Evolutionary conservation across 192 early-diverging fungal species (phyloP).

Genomic region (Coemansia sp.): DNA sequence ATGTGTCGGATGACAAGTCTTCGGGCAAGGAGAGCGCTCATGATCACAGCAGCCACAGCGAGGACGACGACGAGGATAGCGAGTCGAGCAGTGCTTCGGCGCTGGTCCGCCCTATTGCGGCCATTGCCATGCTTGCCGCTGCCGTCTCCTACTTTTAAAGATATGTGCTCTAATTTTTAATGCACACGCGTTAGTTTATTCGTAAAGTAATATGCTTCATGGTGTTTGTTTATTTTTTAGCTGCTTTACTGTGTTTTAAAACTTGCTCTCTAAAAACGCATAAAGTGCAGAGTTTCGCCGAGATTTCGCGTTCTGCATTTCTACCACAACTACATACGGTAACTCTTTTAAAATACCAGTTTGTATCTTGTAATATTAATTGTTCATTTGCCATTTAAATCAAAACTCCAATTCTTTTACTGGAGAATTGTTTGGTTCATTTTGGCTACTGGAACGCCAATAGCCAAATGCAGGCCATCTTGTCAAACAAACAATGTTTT

Average conservation of each 20-base stretch:
- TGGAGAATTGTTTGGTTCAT: not conserved
- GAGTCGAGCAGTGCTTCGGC: slow-evolving; percentile 4
- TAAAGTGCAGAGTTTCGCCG: not conserved
- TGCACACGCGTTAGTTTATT: not conserved
- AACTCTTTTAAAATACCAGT: not conserved
- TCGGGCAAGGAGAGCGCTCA: not conserved
- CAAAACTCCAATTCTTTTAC: not conserved
- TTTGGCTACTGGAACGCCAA: not conserved
- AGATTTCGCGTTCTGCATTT: not conserved
- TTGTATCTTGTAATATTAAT: not conserved
- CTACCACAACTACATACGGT: not conserved
- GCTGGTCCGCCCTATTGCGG: not conserved
- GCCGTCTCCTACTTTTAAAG: slow-evolving; percentile 6
- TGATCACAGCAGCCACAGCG: not conserved
- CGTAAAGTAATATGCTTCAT: not conserved
- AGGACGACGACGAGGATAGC: not conserved
- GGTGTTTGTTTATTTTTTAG: not conserved
- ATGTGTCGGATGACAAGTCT: not conserved
- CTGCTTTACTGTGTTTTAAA: not conserved
- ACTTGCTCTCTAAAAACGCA: not conserved
- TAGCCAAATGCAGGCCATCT: not conserved
- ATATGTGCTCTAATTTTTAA: not conserved
- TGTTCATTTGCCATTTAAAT: not conserved
- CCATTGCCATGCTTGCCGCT: slow-evolving; percentile 4
- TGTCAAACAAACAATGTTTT: not conserved